Conservation (phyloP, 495 filamentous ascomycete genomes). For the Neurospora sp. region DNA sequence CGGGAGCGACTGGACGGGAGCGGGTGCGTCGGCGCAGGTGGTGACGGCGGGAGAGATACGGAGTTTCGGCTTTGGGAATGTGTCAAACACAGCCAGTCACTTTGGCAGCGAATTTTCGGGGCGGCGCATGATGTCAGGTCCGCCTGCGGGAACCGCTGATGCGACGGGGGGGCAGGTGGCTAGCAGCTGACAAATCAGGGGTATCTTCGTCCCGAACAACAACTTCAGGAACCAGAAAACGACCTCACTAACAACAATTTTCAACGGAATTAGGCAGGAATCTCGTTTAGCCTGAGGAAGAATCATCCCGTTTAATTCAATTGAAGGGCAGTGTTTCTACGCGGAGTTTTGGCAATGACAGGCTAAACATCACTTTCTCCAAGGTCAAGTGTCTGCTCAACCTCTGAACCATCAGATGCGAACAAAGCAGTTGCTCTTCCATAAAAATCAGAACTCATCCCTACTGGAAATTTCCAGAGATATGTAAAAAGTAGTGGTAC, state of each 20-base stretch:
- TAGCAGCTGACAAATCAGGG: slow-evolving; percentile 10
- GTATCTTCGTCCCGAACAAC: background rate
- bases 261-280: background rate
- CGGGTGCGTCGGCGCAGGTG: background rate
- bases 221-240: background rate
- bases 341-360: background rate
- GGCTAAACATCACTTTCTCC: background rate
- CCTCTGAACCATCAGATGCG: background rate
- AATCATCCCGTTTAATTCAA: background rate
- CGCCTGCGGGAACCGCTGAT: background rate
- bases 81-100: background rate
- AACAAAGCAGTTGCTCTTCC: background rate
- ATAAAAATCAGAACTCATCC: background rate
- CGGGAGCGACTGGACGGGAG: background rate
- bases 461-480: background rate
- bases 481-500: background rate
- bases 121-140: slow-evolving; percentile 31
- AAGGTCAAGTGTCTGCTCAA: background rate
- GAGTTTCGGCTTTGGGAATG: background rate
- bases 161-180: background rate
- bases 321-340: background rate
- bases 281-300: too few relatives aligned
- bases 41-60: background rate
- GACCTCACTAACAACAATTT: background rate
- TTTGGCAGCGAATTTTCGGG: slow-evolving; percentile 25